Conservation (phyloP, 169 alveolate genomes). For the Theileria equi region DNA sequence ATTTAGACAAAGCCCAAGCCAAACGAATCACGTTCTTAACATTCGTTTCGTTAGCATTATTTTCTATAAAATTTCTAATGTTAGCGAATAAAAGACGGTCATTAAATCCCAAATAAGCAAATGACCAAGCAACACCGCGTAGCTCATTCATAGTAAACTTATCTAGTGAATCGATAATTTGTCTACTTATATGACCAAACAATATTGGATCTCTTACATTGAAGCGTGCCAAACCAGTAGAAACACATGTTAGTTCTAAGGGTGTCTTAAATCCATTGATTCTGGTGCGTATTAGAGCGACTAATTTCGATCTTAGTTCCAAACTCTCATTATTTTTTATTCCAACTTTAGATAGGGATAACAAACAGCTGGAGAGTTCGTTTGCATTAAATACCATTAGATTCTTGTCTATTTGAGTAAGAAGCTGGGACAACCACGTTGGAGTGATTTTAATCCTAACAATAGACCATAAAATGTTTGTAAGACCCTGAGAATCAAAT, state of each 20-base stretch:
- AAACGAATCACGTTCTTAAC: conserved; percentile 45
- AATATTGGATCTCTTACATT: conserved; percentile 60
- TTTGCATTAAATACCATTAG: conserved; percentile 27
- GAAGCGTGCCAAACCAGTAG: conserved; percentile 60
- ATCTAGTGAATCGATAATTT: conserved; percentile 10
- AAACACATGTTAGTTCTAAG: conserved; percentile 56
- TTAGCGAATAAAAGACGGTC: conserved; percentile 32
- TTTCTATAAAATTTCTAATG: conserved; percentile 40
- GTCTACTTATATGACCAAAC: conserved; percentile 48
- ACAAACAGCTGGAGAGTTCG: conserved; percentile 52
- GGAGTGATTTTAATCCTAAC: conserved; percentile 43
- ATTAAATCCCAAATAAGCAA: conserved; percentile 57
- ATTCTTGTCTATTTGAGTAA: conserved; percentile 12
- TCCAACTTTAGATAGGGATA: conserved; percentile 40
- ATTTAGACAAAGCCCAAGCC: conserved; percentile 61
- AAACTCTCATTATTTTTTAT: conserved; percentile 11
- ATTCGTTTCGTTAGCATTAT: conserved; percentile 23
- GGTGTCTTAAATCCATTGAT: conserved; percentile 43
- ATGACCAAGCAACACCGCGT: conserved; percentile 59
- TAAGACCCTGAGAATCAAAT: conserved; percentile 55
- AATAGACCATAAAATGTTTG: conserved; percentile 58
- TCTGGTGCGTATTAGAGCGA: conserved; percentile 37
- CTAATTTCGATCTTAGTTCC: conserved; percentile 34
- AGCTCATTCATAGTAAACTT: conserved; percentile 51
- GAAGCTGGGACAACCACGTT: conserved; percentile 42